Base-by-base conservation (phyloP, 179 eudicot species). In the Pouteria campechiana region DNA sequence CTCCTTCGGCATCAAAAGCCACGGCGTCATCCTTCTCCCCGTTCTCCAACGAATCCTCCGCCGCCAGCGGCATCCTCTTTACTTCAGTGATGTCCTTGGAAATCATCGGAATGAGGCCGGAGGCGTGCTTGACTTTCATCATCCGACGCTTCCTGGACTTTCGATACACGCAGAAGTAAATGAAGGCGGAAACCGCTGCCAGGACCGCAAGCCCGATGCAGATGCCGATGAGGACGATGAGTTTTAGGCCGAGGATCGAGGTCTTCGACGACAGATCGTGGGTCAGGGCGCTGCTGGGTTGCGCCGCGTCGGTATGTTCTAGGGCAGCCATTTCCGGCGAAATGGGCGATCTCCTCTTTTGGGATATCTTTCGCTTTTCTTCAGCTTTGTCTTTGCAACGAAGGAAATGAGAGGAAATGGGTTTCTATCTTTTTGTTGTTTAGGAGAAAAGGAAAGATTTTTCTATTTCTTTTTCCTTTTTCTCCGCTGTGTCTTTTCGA, bases 221-320 rank as follows among this genome's bases (percentile, higher is more conserved):
- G 15, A 48, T 21, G 27, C 42, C 25, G 7, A 68, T 29, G 20
- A 72, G 11, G 9, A 63, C 43, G 71, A 75, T 76, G 52, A 83
- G 81, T 32, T 65, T 76, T n/a, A 76, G 52, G 0, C 93, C 86
- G 0, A 86, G 41, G 20, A 86, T 32, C 11, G 83, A 47, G 37
- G 64, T 74, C 27, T 28, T 40, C 3, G 72, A 44, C 13, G 72
- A 57, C 21, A 83, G 56, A 15, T 45, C 37, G 37, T 60, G 58
- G n/a, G 43, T 14, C 3, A 58, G 11, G 4, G 63, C 40, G 17
- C 36, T 14, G 30, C 36, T 45, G 52, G 52, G n/a, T n/a, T n/a
- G n/a, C n/a, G n/a, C n/a, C n/a, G n/a, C n/a, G n/a, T n/a, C n/a
- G n/a, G n/a, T n/a, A n/a, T n/a, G n/a, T n/a, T n/a, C n/a, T n/a